Conservation (phyloP, 129 eudicot genomes). For the Smallanthus sonchifolius region DNA sequence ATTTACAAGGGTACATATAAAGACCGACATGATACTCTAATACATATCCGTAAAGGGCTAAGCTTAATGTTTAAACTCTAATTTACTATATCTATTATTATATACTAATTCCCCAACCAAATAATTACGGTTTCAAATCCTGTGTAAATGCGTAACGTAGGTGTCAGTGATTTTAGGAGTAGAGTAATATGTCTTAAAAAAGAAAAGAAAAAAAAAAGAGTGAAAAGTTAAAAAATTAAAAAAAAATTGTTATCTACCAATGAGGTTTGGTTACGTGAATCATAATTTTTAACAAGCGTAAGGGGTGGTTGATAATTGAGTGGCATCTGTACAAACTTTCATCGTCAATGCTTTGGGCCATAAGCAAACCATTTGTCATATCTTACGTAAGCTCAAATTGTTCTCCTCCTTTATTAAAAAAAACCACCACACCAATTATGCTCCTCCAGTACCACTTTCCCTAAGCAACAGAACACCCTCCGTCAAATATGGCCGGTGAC, state of each 20-base stretch:
- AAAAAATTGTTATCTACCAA: background rate
- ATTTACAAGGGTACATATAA: too few relatives aligned
- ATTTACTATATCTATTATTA: too few relatives aligned
- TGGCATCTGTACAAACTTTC: slow-evolving; percentile 6
- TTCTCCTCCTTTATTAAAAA: background rate
- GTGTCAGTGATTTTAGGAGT: too few relatives aligned
- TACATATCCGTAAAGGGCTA: too few relatives aligned
- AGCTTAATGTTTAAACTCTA: too few relatives aligned
- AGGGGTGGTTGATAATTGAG: background rate
- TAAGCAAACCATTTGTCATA: slow-evolving; percentile 9
- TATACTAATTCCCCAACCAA: too few relatives aligned
- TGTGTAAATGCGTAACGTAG: too few relatives aligned
- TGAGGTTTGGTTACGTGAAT: background rate
- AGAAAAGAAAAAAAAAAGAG: too few relatives aligned
- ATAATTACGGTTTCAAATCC: too few relatives aligned
- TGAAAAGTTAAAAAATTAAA: too few relatives aligned
- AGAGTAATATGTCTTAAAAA: too few relatives aligned
- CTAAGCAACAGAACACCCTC: background rate
- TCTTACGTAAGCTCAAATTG: slow-evolving; percentile 27
- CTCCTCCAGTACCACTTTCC: background rate
- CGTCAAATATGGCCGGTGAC: slow-evolving; percentile 28
- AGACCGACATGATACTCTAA: too few relatives aligned
- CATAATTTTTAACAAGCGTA: background rate
- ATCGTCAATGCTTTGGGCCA: slow-evolving; percentile 13
- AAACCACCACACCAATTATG: background rate